These are phyloP conservation scores for Arthroderma sp. DNA, from an alignment of 2,329 filamentous ascomycete species.

Conservation along the genomic window DNA sequence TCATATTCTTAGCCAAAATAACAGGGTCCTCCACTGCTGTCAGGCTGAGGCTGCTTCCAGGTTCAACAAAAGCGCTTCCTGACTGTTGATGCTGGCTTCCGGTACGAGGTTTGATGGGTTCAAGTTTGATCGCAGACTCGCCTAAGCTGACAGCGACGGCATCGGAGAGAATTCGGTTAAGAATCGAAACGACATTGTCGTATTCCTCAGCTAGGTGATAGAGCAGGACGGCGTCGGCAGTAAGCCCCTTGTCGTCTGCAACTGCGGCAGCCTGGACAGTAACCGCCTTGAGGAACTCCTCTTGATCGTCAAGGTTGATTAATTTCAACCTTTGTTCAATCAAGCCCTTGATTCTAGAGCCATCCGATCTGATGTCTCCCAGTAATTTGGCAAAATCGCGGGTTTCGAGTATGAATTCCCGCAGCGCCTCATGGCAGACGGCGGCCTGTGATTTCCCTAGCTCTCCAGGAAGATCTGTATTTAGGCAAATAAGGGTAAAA, in stretches of 20 bases:
- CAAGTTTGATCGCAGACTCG: constrained; percentile 63
- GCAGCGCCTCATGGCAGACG: constrained; percentile 82
- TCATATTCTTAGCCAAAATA: constrained; percentile 51
- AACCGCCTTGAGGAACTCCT: constrained; percentile 81
- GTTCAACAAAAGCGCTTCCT: constrained; percentile 35
- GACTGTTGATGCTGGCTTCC: constrained; percentile 21
- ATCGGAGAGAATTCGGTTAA: constrained; percentile 83
- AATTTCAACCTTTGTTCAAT: constrained; percentile 76
- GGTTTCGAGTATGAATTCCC: constrained; percentile 91
- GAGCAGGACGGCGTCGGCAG: constrained; percentile 83
- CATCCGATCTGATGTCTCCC: constrained; percentile 79
- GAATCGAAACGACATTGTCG: constrained; percentile 79
- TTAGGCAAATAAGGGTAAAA: constrained; percentile 79
- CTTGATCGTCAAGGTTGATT: constrained; percentile 66
- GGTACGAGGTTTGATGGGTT: constrained; percentile 64
- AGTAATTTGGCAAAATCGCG: constrained; percentile 89
- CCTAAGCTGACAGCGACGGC: constrained; percentile 66
- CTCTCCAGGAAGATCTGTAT: constrained; percentile 65
- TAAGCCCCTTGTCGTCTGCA: constrained; percentile 86
- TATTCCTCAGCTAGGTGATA: constrained; percentile 94
- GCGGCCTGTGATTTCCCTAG: constrained; percentile 63
- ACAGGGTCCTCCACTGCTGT: constrained; percentile 57
- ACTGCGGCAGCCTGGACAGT: constrained; percentile 84
- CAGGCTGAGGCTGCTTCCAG: constrained; percentile 44
- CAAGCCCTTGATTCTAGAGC: constrained; percentile 69